Conservation (phyloP, 2,329 filamentous ascomycete genomes). For the Xylaria digitata region DNA sequence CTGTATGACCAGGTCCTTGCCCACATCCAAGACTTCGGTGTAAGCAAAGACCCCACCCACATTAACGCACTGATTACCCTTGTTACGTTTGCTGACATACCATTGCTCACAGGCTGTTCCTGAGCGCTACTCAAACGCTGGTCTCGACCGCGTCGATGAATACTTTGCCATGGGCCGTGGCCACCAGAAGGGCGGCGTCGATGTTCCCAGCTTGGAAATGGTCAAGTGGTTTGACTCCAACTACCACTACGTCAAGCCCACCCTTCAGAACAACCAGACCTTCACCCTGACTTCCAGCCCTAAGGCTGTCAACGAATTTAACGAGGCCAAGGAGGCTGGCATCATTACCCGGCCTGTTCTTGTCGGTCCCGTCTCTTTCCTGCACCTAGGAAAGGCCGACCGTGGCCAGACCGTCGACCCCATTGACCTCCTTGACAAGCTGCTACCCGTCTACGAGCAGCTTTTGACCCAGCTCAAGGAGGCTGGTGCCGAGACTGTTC, state of each 20-base stretch:
- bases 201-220: constrained; percentile 97
- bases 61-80: background rate
- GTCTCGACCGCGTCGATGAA: constrained; percentile 88
- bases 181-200: constrained; percentile 92
- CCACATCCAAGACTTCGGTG: constrained; percentile 98
- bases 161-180: constrained; percentile 99
- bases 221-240: constrained; percentile 99
- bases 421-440: constrained; percentile 92
- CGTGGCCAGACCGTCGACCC: constrained; percentile 92
- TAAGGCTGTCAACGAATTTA: constrained; percentile 94
- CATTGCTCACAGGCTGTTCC: constrained; percentile 76
- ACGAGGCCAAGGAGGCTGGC: constrained; percentile 97
- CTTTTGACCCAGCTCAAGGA: constrained; percentile 93
- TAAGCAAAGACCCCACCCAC: constrained; percentile 59
- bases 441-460: constrained; percentile 93
- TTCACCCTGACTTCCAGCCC: constrained; percentile 90
- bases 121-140: constrained; percentile 91
- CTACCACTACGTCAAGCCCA: constrained; percentile 99
- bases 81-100: constrained; percentile 38
- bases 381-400: constrained; percentile 97
- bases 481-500: constrained; percentile 94
- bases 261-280: constrained; percentile 94
- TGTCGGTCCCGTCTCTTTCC: constrained; percentile 96
- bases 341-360: constrained; percentile 93
- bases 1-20: constrained; percentile 98